Evolutionary conservation across 345 rosid genomes (phyloP), one percentile per base, ranked within the genome.

Genomic region (Rhodamnia rubescens): DNA sequence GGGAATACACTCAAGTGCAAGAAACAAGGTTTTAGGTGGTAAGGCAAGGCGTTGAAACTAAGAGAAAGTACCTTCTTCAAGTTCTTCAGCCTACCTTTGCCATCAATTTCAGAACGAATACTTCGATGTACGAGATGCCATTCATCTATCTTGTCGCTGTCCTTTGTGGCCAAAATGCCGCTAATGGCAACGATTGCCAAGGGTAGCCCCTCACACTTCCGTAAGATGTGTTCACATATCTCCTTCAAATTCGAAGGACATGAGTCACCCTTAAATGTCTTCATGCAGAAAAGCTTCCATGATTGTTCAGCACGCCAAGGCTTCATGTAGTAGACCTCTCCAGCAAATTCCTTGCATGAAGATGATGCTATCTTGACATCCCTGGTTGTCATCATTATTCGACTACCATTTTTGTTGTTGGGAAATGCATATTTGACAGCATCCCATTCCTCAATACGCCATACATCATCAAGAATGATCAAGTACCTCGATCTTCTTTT

Each of bases 81-180:
- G 29, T 83, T 83, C 9, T 84, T 49, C 52, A 84, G 50, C 29
- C 1, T 64, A 29, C 29, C 49, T 21, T 84, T 84, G 47, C 36
- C 49, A 42, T 64, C 85, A 1, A 84, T 85, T 59, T 85, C 87
- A 52, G 87, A 14, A 7, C 86, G 81, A 74, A 88, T 84, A 36
- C 86, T 86, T 8, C 80, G 81, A 16, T 36, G 61, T 27, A 86
- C 86, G 69, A 86, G 85, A 29, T 86, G 85, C 88, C 90, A 86
- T 81, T 86, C 88, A 50, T 86, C 90, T 4, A 86, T 85, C 6
- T 81, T 74, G 18, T 53, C 29, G 80, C 22, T 54, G 20, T 54
- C 87, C 69, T 82, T 88, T 18, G 88, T 44, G 44, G 90, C 90
- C 85, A 88, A 83, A 42, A 88, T 87, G 7, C 89, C 91, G 22